These are phyloP conservation scores for Taiozyma sp. DNA, from an alignment of 1,139 yeast species.

Conservation along the genomic window DNA sequence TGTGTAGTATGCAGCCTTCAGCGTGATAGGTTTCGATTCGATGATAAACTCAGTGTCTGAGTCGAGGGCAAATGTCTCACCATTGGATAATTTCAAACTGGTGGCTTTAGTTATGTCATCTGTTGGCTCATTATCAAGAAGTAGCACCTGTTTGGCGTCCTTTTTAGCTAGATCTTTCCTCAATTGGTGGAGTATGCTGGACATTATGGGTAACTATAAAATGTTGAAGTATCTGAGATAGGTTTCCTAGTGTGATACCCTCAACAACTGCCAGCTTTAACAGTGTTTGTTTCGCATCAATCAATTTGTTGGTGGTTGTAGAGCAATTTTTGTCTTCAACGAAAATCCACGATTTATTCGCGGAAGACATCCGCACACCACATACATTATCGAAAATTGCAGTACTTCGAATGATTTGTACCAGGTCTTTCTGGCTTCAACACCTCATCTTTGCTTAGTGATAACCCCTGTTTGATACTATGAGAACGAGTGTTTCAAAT, in stretches of 20 bases:
- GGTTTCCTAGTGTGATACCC: background rate
- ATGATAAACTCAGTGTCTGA: constrained; percentile 53
- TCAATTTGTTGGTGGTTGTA: background rate
- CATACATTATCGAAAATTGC: background rate
- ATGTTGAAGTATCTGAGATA: too few species aligned
- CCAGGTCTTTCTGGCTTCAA: background rate
- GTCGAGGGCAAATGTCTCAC: constrained; percentile 31
- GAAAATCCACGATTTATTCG: background rate
- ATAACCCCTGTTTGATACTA: background rate
- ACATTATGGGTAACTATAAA: background rate
- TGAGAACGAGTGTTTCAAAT: background rate
- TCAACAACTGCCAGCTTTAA: background rate
- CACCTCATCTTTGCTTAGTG: background rate
- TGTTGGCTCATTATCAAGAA: background rate
- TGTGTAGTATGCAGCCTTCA: constrained; percentile 69
- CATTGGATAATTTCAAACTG: constrained; percentile 16
- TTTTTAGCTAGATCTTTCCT: background rate
- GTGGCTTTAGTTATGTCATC: constrained; percentile 27
- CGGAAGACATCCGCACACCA: background rate
- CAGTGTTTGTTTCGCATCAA: background rate
- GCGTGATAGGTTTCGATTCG: constrained; percentile 45
- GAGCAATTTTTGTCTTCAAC: background rate
- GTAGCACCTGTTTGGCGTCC: background rate
- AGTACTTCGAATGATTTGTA: background rate
- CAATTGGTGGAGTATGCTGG: background rate